These are phyloP conservation scores for Boletus tylopilopsis DNA, from an alignment of 768 basidiomycete species.

Conservation along the genomic window DNA sequence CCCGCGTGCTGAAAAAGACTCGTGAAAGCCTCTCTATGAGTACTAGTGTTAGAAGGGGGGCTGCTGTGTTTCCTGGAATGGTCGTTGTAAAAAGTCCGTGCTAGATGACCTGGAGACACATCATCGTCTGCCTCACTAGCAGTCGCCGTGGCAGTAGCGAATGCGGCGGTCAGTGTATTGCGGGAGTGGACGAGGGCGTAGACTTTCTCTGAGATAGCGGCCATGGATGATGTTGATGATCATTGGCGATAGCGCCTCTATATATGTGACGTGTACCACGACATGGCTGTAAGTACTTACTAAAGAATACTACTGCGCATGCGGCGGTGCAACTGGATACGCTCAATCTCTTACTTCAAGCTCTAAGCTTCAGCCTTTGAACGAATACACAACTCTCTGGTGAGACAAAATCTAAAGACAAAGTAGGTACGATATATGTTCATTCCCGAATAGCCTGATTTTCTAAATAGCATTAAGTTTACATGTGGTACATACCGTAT, in stretches of 20 bases:
- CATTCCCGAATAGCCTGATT: background rate
- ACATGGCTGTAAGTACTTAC: background rate
- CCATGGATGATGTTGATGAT: constrained; percentile 15
- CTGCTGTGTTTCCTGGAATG: constrained; percentile 27
- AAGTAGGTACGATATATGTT: no score
- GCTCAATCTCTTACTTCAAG: no score
- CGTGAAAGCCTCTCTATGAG: constrained; percentile 18
- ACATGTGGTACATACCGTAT: background rate
- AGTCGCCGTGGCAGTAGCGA: constrained; percentile 37
- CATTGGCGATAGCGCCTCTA: background rate
- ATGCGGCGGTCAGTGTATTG: constrained; percentile 39
- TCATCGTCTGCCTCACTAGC: constrained; percentile 14
- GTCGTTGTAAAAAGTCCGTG: constrained; percentile 35
- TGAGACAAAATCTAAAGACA: no score
- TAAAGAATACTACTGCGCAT: no score
- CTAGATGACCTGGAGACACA: constrained; percentile 33
- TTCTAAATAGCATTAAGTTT: constrained; percentile 11
- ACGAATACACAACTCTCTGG: no score
- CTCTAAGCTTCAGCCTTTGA: no score
- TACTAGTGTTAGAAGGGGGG: constrained; percentile 11
- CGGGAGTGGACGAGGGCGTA: constrained; percentile 30
- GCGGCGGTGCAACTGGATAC: no score
- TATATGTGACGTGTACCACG: background rate
- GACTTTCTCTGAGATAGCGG: constrained; percentile 28
- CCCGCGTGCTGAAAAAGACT: constrained; percentile 16